Conservation (phyloP, 225 moss, liverwort and hornwort species). For the Polytrichum commune region DNA sequence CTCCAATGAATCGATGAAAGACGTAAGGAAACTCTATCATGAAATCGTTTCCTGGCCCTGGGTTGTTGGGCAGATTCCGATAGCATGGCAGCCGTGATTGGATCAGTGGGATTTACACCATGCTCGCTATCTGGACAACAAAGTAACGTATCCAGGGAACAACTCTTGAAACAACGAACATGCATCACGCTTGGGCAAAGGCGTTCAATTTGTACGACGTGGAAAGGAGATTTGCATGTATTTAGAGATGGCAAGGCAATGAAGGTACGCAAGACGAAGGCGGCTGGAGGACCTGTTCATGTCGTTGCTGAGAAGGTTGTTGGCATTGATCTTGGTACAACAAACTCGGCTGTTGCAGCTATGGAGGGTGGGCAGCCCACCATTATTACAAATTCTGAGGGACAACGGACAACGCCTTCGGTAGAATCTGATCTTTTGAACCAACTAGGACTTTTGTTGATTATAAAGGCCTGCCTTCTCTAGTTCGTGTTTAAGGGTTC, state of each 20-base stretch:
- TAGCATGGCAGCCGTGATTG: constrained; percentile 35
- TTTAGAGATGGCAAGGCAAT: constrained; percentile 13
- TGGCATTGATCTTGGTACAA: constrained; percentile 64
- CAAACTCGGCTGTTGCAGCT: constrained; percentile 61
- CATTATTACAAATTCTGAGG: constrained; percentile 54
- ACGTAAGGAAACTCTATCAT: no score
- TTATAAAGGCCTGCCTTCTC: no score
- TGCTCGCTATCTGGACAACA: constrained; percentile 22
- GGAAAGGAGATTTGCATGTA: constrained; percentile 24
- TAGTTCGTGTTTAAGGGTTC: not conserved
- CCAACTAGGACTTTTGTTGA: no score
- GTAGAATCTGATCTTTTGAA: constrained; percentile 10
- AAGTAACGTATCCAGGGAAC: constrained; percentile 13
- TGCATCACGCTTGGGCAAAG: constrained; percentile 28
- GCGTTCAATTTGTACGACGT: constrained; percentile 13
- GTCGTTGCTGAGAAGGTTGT: constrained; percentile 60
- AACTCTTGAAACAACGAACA: constrained; percentile 21
- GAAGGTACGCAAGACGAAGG: constrained; percentile 7
- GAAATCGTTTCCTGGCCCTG: no score
- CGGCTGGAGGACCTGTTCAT: constrained; percentile 17
- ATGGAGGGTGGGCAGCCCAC: constrained; percentile 65
- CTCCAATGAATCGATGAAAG: no score
- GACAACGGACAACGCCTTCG: constrained; percentile 61
- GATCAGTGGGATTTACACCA: constrained; percentile 26
- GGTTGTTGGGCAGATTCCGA: no score